Percentiles rank a stretch among this genome's conserved stretches.
phyloP scores from a whole-genome alignment of 495 filamentous ascomycete genomes.

The Neurospora sp. region DNA sequence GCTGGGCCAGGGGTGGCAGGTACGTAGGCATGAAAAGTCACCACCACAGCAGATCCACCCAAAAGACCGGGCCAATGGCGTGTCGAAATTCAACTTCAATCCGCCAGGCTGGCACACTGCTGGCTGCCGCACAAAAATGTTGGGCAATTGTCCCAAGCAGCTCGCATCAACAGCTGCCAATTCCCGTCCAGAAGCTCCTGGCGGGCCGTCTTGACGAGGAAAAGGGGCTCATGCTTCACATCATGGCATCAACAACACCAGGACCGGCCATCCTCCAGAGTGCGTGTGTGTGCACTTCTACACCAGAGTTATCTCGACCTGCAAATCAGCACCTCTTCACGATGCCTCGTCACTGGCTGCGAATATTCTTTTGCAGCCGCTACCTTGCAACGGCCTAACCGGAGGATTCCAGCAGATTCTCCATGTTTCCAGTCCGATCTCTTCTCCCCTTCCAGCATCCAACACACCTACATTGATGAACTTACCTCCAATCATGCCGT shows the following conservation, averaged over 20 bases:
- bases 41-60: background rate
- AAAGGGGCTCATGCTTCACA: background rate
- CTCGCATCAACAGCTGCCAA: background rate
- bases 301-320: background rate
- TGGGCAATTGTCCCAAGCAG: background rate
- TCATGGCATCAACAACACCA: background rate
- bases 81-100: background rate
- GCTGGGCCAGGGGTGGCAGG: background rate
- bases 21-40: background rate
- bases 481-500: background rate
- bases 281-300: background rate
- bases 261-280: background rate
- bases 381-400: background rate
- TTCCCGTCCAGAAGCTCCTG: background rate
- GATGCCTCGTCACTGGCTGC: background rate
- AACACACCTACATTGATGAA: background rate
- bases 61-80: background rate
- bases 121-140: background rate
- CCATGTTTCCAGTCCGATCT: background rate
- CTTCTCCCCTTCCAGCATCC: background rate
- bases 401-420: background rate
- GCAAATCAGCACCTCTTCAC: background rate
- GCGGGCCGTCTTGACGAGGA: background rate
- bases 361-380: background rate
- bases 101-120: background rate